phyloP scores from a whole-genome alignment of 1,284 basidiomycete genomes.

The Trametes polyzona region DNA sequence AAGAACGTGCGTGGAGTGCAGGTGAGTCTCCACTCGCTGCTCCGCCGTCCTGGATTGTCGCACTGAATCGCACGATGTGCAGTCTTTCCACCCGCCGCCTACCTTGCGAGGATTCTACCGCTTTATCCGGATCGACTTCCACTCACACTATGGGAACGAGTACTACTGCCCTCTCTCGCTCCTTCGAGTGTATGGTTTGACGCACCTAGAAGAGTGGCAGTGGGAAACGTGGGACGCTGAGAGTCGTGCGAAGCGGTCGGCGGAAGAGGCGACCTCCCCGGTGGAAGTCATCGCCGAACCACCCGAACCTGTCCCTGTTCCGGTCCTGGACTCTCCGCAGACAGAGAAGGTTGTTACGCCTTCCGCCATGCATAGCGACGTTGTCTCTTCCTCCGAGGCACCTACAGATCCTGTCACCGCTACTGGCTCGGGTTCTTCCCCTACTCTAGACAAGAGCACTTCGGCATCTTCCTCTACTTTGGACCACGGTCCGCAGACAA shows the following conservation, averaged over 20 bases:
- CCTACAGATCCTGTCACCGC: background rate
- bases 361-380: background rate
- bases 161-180: slow-evolving; percentile 96
- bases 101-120: slow-evolving; percentile 85
- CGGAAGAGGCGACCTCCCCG: slow-evolving; percentile 29
- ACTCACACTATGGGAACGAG: slow-evolving; percentile 92
- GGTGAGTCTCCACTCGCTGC: slow-evolving; percentile 48
- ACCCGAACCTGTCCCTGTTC: slow-evolving; percentile 20
- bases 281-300: slow-evolving; percentile 31
- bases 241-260: slow-evolving; percentile 49
- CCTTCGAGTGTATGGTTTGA: slow-evolving; percentile 93
- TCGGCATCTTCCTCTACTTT: background rate
- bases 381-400: background rate
- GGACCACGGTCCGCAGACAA: background rate
- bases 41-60: background rate
- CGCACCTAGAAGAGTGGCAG: slow-evolving; percentile 96
- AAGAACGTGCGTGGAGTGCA: slow-evolving; percentile 94
- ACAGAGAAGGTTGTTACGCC: background rate
- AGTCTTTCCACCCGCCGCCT: slow-evolving; percentile 80
- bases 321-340: slow-evolving; percentile 5
- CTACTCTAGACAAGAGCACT: background rate
- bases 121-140: slow-evolving; percentile 94
- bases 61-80: background rate
- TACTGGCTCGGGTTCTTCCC: background rate
- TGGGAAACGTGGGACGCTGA: slow-evolving; percentile 82